phyloP scores from a whole-genome alignment of 768 basidiomycete genomes.

The Jaapia argillacea region DNA sequence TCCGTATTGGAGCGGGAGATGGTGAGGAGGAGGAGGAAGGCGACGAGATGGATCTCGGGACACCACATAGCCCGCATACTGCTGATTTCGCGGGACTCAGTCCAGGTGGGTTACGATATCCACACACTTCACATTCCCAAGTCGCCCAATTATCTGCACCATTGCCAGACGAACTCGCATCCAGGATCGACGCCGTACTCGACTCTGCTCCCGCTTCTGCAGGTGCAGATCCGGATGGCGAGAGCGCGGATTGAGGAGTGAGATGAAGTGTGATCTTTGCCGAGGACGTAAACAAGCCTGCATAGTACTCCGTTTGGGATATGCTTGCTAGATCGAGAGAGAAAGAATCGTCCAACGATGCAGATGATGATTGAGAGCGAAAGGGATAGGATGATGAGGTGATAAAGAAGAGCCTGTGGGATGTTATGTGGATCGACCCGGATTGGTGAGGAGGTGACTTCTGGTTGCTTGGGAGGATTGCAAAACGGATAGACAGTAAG shows the following conservation, averaged over 20 bases:
- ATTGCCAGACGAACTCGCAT: no score
- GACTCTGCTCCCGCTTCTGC: no score
- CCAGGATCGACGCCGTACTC: no score
- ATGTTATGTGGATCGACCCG: slow-evolving; percentile 65
- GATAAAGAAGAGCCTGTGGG: slow-evolving; percentile 82
- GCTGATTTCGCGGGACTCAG: slow-evolving; percentile 56
- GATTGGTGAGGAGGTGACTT: slow-evolving; percentile 75
- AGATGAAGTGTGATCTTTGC: slow-evolving; percentile 80
- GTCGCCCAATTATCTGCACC: slow-evolving; percentile 29
- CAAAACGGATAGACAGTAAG: slow-evolving; percentile 6
- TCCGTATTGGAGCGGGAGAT: no score
- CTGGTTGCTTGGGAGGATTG: no score
- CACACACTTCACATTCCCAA: slow-evolving; percentile 91
- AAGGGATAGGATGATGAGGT: no score
- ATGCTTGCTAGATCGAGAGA: slow-evolving; percentile 55
- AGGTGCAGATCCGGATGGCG: no score
- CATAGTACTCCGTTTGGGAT: slow-evolving; percentile 76
- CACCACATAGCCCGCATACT: slow-evolving; percentile 79
- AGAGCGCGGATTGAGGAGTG: no score
- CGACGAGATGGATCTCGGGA: slow-evolving; percentile 39
- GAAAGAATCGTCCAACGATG: slow-evolving; percentile 43
- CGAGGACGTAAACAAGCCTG: slow-evolving; percentile 82
- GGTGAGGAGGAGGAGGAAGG: slow-evolving; percentile 13
- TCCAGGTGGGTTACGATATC: slow-evolving; percentile 69
- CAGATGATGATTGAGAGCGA: no score